A percentile compares a stretch with the other conserved stretches of the same genome.
Conservation (phyloP, 2,329 filamentous ascomycete species). For the Penicillium sp. region DNA sequence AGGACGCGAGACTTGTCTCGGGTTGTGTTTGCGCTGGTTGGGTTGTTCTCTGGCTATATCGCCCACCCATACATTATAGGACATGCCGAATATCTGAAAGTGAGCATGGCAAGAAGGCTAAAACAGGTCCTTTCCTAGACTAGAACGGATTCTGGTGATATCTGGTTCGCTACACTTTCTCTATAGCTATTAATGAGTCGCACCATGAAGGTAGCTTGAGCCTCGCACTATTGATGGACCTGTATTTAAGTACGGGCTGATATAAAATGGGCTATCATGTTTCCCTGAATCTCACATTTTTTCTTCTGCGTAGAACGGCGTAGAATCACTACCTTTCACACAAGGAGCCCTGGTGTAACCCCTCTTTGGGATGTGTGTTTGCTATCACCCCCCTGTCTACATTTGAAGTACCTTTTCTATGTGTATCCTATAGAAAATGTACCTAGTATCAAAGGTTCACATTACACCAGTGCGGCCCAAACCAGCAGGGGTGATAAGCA, state of each 20-base stretch:
- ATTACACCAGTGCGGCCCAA: neutral
- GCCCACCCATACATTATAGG: neutral
- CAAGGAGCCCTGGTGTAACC: neutral
- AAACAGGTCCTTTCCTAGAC: no score
- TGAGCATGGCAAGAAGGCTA: neutral
- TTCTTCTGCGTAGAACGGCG: neutral
- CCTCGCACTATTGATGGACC: no score
- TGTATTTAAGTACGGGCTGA: no score
- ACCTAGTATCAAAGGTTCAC: neutral
- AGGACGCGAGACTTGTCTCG: neutral
- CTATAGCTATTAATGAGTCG: neutral
- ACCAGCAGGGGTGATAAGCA: neutral
- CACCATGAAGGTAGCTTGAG: neutral
- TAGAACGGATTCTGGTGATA: neutral
- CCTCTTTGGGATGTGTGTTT: neutral
- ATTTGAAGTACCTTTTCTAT: neutral
- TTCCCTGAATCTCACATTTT: neutral
- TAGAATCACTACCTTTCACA: neutral
- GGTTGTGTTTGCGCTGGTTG: neutral
- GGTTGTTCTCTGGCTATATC: neutral
- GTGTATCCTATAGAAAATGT: neutral
- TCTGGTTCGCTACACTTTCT: neutral
- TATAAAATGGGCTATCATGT: neutral
- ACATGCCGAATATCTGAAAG: neutral
- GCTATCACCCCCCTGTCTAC: neutral